Percentiles rank a stretch among this genome's conserved stretches.
Evolutionary conservation across 73 alveolate species (phyloP).

Genomic region (Paramecium bursaria): DNA sequence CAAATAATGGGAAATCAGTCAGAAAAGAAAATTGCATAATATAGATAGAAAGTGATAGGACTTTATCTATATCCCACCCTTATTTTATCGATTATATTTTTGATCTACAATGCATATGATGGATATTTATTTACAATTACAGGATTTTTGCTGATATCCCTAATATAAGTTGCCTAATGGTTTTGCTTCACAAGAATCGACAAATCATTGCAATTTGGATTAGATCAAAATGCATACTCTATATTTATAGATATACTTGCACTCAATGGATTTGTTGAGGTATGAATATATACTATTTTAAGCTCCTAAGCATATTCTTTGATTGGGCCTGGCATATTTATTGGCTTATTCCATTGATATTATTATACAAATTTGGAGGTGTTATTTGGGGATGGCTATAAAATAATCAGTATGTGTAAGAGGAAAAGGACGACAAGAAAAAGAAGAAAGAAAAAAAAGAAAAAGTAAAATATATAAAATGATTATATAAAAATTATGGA

Average conservation of each 20-base stretch:
- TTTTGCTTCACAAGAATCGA: slow-evolving; percentile 30
- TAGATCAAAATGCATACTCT: slow-evolving; percentile 38
- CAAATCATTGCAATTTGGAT: slow-evolving; percentile 36
- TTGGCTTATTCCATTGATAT: slow-evolving; percentile 27
- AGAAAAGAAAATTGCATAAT: slow-evolving; percentile 48
- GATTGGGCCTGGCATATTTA: slow-evolving; percentile 35
- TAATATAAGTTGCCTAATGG: background rate
- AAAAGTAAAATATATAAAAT: slow-evolving; percentile 53
- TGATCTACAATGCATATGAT: background rate
- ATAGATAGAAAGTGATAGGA: slow-evolving; percentile 26
- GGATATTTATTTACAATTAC: slow-evolving; percentile 19
- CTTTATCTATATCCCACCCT: slow-evolving; percentile 38
- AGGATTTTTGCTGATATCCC: slow-evolving; percentile 1
- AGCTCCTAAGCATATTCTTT: slow-evolving; percentile 18
- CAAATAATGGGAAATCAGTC: slow-evolving; percentile 54
- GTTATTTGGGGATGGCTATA: slow-evolving; percentile 55
- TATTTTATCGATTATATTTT: background rate
- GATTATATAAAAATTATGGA: background rate
- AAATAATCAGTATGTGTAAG: slow-evolving; percentile 38
- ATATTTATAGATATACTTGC: slow-evolving; percentile 45
- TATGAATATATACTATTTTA: background rate
- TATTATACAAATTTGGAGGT: background rate
- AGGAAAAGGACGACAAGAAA: slow-evolving; percentile 20
- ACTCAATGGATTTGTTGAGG: slow-evolving; percentile 26
- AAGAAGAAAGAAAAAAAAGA: slow-evolving; percentile 13